Conservation (phyloP, 257 asterid genomes). For the Scutellaria barbata region DNA sequence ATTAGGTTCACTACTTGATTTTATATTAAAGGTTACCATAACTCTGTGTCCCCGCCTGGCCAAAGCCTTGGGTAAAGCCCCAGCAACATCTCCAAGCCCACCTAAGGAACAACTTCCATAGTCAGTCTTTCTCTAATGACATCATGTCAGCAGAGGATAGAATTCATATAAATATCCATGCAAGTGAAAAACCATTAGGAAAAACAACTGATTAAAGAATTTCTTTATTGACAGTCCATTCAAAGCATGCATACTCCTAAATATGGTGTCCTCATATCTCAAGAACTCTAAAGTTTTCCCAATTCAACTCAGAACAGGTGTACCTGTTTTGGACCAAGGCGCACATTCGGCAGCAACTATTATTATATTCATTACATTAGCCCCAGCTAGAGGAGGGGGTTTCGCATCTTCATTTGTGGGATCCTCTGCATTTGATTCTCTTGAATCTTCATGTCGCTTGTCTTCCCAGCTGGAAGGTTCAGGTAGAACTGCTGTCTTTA, state of each 20-base stretch:
- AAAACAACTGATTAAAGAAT: not conserved
- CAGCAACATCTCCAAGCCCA: constrained; percentile 99
- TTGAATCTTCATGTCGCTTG: constrained; percentile 42
- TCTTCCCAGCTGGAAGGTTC: constrained; percentile 37
- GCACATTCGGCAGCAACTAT: constrained; percentile 91
- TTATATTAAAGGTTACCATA: constrained; percentile 65
- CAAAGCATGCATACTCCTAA: constrained; percentile 2
- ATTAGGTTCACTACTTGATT: not conserved
- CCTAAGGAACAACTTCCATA: constrained; percentile 51
- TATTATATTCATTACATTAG: constrained; percentile 84
- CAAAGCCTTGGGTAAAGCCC: constrained; percentile 98
- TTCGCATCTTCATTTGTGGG: constrained; percentile 52
- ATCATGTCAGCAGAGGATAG: not conserved
- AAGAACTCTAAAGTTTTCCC: not conserved
- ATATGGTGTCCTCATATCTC: constrained; percentile 1
- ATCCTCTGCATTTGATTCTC: constrained; percentile 43
- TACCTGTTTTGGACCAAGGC: constrained; percentile 98
- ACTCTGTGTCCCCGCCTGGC: constrained; percentile 99
- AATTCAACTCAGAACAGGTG: constrained; percentile 12
- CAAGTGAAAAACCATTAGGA: not conserved
- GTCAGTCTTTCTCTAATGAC: constrained; percentile 28
- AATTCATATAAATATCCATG: constrained; percentile 12
- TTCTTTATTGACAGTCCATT: not conserved
- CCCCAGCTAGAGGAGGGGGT: constrained; percentile 91
- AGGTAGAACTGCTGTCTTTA: constrained; percentile 38